phyloP scores from a whole-genome alignment of 192 early-diverging fungal genomes.

The Entrophospora sp. region DNA sequence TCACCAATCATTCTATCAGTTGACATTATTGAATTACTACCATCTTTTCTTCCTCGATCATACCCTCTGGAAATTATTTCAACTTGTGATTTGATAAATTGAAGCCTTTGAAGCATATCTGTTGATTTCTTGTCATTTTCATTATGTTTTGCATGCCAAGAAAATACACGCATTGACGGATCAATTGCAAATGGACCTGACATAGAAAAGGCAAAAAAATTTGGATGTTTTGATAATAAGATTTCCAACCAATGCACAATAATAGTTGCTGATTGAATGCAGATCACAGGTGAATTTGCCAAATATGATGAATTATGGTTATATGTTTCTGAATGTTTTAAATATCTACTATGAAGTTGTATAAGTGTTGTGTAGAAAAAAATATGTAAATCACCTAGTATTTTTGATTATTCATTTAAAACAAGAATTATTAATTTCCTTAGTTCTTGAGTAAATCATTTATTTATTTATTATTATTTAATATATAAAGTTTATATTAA shows the following conservation, averaged over 20 bases:
- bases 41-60: not conserved
- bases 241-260: not conserved
- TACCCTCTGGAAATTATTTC: not conserved
- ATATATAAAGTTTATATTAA: too few relatives aligned
- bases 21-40: too few relatives aligned
- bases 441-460: not conserved
- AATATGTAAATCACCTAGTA: not conserved
- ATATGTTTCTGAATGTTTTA: not conserved
- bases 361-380: not conserved
- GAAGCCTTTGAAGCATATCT: not conserved
- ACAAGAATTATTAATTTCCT: not conserved
- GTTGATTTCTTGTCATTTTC: not conserved
- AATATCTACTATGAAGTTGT: not conserved
- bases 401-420: not conserved
- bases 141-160: not conserved
- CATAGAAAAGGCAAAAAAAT: not conserved
- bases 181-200: not conserved
- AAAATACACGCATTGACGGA: conserved; percentile 3
- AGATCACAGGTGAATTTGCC: not conserved
- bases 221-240: not conserved
- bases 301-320: not conserved
- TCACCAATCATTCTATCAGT: too few relatives aligned
- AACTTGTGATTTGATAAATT: not conserved
- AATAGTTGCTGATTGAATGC: not conserved
- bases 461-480: too few relatives aligned